Conservation (phyloP, 2,329 filamentous ascomycete species). For the Trichophyton verrucosum region DNA sequence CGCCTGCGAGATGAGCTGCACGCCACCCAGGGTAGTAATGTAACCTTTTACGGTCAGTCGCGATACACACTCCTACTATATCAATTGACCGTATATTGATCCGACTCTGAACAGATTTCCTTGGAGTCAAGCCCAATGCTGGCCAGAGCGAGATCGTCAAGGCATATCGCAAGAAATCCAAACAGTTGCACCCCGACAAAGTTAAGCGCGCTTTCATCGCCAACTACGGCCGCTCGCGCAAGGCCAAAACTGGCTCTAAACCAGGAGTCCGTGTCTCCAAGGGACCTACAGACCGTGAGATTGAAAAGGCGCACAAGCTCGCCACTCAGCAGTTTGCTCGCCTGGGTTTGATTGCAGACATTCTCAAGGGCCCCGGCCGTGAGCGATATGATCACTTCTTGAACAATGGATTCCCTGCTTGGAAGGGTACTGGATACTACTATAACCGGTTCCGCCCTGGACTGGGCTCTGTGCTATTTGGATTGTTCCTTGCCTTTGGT, state of each 20-base stretch:
- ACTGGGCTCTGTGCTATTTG: constrained; percentile 67
- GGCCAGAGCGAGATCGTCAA: constrained; percentile 82
- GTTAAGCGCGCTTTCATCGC: constrained; percentile 71
- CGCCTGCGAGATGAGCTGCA: constrained; percentile 79
- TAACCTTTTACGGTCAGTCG: constrained; percentile 68
- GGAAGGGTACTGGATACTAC: constrained; percentile 98
- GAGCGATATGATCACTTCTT: constrained; percentile 94
- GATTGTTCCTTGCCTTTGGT: constrained; percentile 69
- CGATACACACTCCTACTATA: background rate
- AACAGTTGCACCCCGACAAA: constrained; percentile 85
- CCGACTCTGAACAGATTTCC: constrained; percentile 47
- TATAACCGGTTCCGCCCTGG: constrained; percentile 89
- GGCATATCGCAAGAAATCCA: constrained; percentile 80
- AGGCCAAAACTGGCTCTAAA: constrained; percentile 39
- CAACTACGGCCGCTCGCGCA: constrained; percentile 46
- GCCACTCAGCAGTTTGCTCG: constrained; percentile 75
- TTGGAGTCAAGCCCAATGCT: constrained; percentile 61
- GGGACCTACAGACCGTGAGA: constrained; percentile 58
- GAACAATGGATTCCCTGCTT: constrained; percentile 80
- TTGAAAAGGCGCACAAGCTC: constrained; percentile 65
- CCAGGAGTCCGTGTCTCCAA: constrained; percentile 55
- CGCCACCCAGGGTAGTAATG: constrained; percentile 58
- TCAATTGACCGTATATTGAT: background rate
- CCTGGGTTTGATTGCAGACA: constrained; percentile 69
- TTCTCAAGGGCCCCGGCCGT: constrained; percentile 67